Evolutionary conservation across 75 land plant species (phyloP).

Genomic region (Azolla pinnata): DNA sequence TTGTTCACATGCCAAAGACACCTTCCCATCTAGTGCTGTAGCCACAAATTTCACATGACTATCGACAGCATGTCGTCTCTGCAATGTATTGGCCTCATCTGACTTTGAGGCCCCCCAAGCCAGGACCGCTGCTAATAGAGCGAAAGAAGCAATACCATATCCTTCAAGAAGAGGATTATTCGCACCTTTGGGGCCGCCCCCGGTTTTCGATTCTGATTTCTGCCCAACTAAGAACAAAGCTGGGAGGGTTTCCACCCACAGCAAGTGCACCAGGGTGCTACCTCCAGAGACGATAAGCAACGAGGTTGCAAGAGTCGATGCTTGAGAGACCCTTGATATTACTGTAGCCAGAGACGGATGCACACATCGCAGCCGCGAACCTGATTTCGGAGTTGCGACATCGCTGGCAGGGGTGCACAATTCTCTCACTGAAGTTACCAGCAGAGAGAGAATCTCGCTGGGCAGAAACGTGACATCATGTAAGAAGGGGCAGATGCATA

Average conservation of each 20-base stretch:
- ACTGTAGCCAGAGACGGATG: conserved; percentile 46
- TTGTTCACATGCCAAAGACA: conserved; percentile 56
- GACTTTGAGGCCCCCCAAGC: conserved; percentile 54
- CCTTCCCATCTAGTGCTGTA: conserved; percentile 58
- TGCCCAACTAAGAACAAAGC: conserved; percentile 71
- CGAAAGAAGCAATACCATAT: conserved; percentile 65
- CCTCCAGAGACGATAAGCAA: conserved; percentile 71
- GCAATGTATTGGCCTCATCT: conserved; percentile 19
- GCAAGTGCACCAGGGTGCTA: conserved; percentile 38
- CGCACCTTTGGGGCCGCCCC: conserved; percentile 11
- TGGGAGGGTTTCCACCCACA: conserved; percentile 66
- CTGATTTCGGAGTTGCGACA: conserved; percentile 26
- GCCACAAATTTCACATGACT: conserved; percentile 76
- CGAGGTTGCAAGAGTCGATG: conserved; percentile 69
- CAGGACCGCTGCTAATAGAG: conserved; percentile 60
- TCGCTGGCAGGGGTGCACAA: conserved; percentile 24
- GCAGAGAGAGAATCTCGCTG: conserved; percentile 60
- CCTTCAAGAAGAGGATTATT: conserved; percentile 48
- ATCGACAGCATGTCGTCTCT: conserved; percentile 29
- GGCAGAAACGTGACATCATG: conserved; percentile 59
- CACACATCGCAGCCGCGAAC: conserved; percentile 26
- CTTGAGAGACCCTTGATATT: conserved; percentile 46
- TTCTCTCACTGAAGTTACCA: conserved; percentile 57
- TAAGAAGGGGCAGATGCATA: conserved; percentile 45
- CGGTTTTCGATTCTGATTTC: conserved; percentile 8